Conservation (phyloP, 2,329 filamentous ascomycete genomes). For the Colletotrichum sp. region DNA sequence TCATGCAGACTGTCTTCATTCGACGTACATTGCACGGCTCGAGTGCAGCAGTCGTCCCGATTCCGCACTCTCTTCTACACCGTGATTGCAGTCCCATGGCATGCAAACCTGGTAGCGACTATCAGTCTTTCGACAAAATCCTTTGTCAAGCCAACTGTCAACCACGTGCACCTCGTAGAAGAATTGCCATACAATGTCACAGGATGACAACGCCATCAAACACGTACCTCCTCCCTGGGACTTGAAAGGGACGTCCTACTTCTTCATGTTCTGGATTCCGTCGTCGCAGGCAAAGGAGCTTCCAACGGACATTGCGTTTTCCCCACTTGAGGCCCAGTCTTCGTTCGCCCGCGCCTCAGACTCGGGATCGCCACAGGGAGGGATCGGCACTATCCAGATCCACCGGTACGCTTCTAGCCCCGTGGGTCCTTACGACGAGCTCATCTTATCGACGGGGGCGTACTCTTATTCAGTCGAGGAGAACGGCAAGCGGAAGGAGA, state of each 20-base stretch:
- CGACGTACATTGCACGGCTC: too few relatives aligned
- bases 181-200: too few relatives aligned
- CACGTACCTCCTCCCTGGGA: slow-evolving; percentile 39
- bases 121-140: too few relatives aligned
- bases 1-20: too few relatives aligned
- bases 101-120: too few relatives aligned
- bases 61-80: too few relatives aligned
- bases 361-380: slow-evolving; percentile 44
- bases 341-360: slow-evolving; percentile 35
- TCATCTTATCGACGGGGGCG: slow-evolving; percentile 50
- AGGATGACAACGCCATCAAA: neutral
- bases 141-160: too few relatives aligned
- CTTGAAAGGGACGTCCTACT: slow-evolving; percentile 47
- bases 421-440: slow-evolving; percentile 58
- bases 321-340: slow-evolving; percentile 48
- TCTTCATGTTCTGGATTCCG: slow-evolving; percentile 44
- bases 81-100: too few relatives aligned
- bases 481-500: slow-evolving; percentile 31
- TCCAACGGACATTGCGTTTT: slow-evolving; percentile 39
- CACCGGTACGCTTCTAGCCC: slow-evolving; percentile 54
- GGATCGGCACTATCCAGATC: slow-evolving; percentile 52
- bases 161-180: too few relatives aligned
- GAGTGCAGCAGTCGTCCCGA: too few relatives aligned
- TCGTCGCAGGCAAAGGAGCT: slow-evolving; percentile 30
- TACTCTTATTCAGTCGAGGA: slow-evolving; percentile 44